phyloP scores from a whole-genome alignment of 2,329 filamentous ascomycete genomes.

The Sporothrix schenckii region DNA sequence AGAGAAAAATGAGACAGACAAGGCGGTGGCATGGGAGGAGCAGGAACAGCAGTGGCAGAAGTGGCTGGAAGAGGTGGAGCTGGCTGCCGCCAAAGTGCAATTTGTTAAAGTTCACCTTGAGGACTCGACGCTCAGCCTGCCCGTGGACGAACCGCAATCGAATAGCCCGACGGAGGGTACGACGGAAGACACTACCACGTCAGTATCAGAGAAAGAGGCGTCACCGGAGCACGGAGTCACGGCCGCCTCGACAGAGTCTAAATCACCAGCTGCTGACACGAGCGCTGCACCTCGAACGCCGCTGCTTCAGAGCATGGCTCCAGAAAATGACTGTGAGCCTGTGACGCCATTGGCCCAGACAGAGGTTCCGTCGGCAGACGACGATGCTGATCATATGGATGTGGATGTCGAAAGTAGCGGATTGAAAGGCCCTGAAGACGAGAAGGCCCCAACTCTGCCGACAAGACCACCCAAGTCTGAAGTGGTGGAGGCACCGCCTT shows the following conservation, averaged over 20 bases:
- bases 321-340: neutral
- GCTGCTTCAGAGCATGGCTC: constrained; percentile 9
- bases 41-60: constrained; percentile 45
- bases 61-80: constrained; percentile 58
- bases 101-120: constrained; percentile 66
- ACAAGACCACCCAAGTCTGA: neutral
- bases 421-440: too few species aligned
- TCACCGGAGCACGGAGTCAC: neutral
- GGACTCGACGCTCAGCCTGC: constrained; percentile 49
- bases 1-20: neutral
- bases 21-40: neutral
- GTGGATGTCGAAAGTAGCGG: neutral
- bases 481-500: neutral
- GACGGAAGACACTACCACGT: neutral
- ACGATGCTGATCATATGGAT: constrained; percentile 11
- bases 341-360: neutral
- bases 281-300: constrained; percentile 15
- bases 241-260: neutral
- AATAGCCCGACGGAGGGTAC: constrained; percentile 29
- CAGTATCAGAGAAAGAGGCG: neutral
- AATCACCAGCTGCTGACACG: neutral
- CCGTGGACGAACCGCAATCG: constrained; percentile 37
- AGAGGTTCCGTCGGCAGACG: neutral
- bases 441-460: neutral
- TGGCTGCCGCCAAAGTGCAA: constrained; percentile 65